Evolutionary conservation across 2,329 filamentous ascomycete species (phyloP).

Genomic region (Pseudogymnoascus sp.): DNA sequence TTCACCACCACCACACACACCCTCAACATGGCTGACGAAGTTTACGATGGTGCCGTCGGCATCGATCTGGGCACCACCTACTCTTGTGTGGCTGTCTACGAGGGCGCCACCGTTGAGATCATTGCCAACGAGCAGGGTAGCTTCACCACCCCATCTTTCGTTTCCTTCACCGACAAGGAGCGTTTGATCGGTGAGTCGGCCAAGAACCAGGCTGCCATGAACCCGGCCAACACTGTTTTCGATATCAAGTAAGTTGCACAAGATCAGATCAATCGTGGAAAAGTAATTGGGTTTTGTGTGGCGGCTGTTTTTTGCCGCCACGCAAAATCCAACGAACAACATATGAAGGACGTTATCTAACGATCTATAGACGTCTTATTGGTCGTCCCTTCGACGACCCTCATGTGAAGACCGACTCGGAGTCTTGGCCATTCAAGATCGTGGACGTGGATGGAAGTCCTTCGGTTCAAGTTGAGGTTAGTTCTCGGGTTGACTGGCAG

Average conservation of each 20-base stretch:
- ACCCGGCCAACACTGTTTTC: constrained; percentile 96
- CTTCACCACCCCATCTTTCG: constrained; percentile 98
- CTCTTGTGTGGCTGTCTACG: constrained; percentile 99
- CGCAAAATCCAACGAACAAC: neutral
- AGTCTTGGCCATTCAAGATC: constrained; percentile 99
- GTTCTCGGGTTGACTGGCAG: too few relatives aligned
- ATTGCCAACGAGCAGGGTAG: constrained; percentile 99
- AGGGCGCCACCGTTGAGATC: constrained; percentile 99
- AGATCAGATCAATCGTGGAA: neutral
- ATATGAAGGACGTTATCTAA: neutral
- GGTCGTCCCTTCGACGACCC: too few relatives aligned
- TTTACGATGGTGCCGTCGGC: constrained; percentile 99
- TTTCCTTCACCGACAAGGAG: constrained; percentile 98
- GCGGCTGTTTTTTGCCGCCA: neutral
- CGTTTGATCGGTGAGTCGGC: constrained; percentile 98
- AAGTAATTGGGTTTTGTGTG: neutral
- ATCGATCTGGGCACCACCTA: constrained; percentile 99
- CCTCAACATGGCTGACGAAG: constrained; percentile 84
- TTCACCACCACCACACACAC: constrained; percentile 13
- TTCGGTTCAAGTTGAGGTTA: constrained; percentile 73
- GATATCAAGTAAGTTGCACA: constrained; percentile 79
- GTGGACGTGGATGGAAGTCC: constrained; percentile 82
- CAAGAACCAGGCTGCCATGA: constrained; percentile 99
- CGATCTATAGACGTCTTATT: too few relatives aligned
- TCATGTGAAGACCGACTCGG: constrained; percentile 58